phyloP scores from a whole-genome alignment of 805 yeast genomes.

The Tetrapisispora fleetii region DNA sequence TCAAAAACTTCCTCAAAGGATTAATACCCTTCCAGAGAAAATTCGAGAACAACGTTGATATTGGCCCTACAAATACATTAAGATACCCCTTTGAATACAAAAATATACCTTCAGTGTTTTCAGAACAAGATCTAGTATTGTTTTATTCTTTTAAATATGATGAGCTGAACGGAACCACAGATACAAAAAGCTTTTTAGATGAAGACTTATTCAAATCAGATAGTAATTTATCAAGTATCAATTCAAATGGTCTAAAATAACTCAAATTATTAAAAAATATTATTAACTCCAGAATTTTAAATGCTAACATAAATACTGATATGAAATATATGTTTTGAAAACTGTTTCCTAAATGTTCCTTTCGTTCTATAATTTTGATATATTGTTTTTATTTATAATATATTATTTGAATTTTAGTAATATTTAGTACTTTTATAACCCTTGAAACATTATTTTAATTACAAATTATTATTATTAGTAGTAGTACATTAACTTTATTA shows the following conservation, averaged over 20 bases:
- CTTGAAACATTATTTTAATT: no score
- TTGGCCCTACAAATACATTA: neutral
- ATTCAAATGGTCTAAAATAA: neutral
- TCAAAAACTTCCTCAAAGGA: conserved; percentile 10
- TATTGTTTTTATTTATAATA: no score
- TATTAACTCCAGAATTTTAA: no score
- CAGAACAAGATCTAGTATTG: conserved; percentile 2
- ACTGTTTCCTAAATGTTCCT: neutral
- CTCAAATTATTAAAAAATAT: no score
- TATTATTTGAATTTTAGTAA: no score
- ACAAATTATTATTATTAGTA: no score
- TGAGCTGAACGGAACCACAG: neutral
- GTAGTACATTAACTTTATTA: no score
- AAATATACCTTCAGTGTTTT: conserved; percentile 3
- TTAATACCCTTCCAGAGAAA: conserved; percentile 12
- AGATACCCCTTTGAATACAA: neutral
- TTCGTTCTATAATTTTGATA: neutral
- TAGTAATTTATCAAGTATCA: neutral
- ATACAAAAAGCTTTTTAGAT: no score
- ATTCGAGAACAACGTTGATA: conserved; percentile 4
- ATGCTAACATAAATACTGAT: no score
- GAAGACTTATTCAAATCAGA: neutral
- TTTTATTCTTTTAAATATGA: conserved; percentile 1
- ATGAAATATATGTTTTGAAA: no score
- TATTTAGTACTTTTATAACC: no score